Evolutionary conservation across 2,329 filamentous ascomycete species (phyloP).

Genomic region (Colletotrichum noveboracense): DNA sequence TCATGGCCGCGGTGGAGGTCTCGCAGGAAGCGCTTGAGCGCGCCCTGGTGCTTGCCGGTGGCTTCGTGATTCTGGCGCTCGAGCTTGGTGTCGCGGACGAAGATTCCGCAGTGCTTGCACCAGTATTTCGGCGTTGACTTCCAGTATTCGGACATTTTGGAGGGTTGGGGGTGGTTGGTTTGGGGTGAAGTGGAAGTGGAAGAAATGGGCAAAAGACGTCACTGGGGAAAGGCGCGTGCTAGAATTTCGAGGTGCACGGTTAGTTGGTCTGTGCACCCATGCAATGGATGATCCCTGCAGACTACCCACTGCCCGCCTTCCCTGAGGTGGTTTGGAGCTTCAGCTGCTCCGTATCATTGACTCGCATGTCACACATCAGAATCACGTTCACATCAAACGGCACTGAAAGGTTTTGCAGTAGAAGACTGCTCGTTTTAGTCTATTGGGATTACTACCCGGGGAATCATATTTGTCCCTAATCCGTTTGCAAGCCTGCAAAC

Average conservation of each 20-base stretch:
- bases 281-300: background rate
- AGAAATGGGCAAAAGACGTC: background rate
- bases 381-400: background rate
- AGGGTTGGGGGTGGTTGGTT: background rate
- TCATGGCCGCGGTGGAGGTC: conserved; percentile 88
- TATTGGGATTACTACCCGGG: background rate
- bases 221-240: background rate
- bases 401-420: background rate
- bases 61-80: conserved; percentile 90
- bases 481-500: background rate
- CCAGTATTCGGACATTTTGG: conserved; percentile 93
- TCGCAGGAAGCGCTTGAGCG: conserved; percentile 86
- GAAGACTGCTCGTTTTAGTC: background rate
- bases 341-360: background rate
- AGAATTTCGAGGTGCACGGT: background rate
- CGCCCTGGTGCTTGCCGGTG: conserved; percentile 82
- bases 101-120: conserved; percentile 96
- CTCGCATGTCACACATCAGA: background rate
- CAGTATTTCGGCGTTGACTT: conserved; percentile 97
- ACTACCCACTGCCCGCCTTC: background rate
- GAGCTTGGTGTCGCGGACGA: conserved; percentile 89
- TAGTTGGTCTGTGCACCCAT: background rate
- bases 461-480: background rate
- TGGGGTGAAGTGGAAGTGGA: background rate
- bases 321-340: background rate